Percentiles rank a stretch among this genome's conserved stretches.
These are phyloP conservation scores for Boletus sp. DNA, from an alignment of 768 basidiomycete species.

Conservation along the genomic window DNA sequence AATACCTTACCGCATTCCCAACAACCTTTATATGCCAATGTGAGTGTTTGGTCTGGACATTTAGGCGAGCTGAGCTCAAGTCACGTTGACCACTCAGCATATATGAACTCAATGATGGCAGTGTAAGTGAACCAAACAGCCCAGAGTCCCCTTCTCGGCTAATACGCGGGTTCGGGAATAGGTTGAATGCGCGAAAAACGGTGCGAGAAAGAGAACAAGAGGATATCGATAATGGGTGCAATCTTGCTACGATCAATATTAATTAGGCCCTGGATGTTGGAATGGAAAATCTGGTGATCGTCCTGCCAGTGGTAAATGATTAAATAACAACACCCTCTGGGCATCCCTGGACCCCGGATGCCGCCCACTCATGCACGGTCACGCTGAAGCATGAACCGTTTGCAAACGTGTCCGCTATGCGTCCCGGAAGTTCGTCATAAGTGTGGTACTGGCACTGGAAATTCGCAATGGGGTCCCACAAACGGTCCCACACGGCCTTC, in stretches of 20 bases:
- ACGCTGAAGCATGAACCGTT: too few relatives aligned
- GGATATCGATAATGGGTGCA: not conserved
- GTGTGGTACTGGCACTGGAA: too few relatives aligned
- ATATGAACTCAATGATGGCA: constrained; percentile 1
- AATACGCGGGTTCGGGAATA: not conserved
- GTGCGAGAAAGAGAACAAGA: not conserved
- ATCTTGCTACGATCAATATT: not conserved
- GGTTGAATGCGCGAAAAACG: constrained; percentile 5
- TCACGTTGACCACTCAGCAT: not conserved
- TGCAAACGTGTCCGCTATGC: too few relatives aligned
- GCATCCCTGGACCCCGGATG: too few relatives aligned
- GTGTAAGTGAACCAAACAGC: not conserved
- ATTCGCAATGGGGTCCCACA: too few relatives aligned
- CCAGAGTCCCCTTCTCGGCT: not conserved
- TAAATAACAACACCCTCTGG: too few relatives aligned
- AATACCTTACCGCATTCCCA: not conserved
- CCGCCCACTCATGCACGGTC: too few relatives aligned
- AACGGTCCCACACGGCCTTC: too few relatives aligned
- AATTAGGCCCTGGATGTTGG: too few relatives aligned
- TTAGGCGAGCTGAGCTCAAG: not conserved
- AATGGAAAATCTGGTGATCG: too few relatives aligned
- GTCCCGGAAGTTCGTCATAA: too few relatives aligned
- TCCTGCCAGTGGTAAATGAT: too few relatives aligned
- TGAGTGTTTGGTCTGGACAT: not conserved
- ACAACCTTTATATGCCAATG: constrained; percentile 6